These are phyloP conservation scores for Lachancea waltii DNA, from an alignment of 805 yeast genomes.

Conservation along the genomic window DNA sequence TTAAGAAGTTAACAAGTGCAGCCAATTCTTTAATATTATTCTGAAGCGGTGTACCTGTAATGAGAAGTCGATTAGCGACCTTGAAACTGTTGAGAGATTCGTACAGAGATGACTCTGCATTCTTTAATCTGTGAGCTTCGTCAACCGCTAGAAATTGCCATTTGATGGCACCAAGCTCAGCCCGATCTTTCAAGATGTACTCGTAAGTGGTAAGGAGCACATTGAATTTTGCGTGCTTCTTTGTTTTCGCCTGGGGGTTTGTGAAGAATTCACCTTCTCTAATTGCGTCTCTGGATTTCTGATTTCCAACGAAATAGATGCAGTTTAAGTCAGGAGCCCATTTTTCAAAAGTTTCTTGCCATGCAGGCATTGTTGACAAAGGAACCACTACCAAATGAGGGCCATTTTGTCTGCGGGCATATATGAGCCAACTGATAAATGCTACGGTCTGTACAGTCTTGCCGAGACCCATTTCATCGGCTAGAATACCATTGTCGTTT, in stretches of 20 bases:
- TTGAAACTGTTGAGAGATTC: slow-evolving; percentile 80
- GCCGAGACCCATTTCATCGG: slow-evolving; percentile 99
- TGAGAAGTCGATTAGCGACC: slow-evolving; percentile 75
- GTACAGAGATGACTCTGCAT: slow-evolving; percentile 87
- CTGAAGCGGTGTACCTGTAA: slow-evolving; percentile 97
- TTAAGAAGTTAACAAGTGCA: slow-evolving; percentile 86
- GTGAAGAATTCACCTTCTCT: slow-evolving; percentile 81
- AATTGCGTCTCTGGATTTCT: slow-evolving; percentile 73
- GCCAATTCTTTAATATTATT: slow-evolving; percentile 93
- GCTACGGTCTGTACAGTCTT: slow-evolving; percentile 96
- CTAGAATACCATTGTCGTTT: slow-evolving; percentile 93
- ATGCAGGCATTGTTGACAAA: slow-evolving; percentile 89
- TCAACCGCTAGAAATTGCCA: slow-evolving; percentile 99
- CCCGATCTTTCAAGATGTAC: slow-evolving; percentile 83
- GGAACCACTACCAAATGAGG: slow-evolving; percentile 97
- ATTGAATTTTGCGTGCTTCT: slow-evolving; percentile 77
- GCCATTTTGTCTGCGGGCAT: slow-evolving; percentile 94
- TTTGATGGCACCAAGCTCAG: slow-evolving; percentile 70
- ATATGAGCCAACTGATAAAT: slow-evolving; percentile 88
- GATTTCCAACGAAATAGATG: slow-evolving; percentile 88
- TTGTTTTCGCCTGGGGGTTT: slow-evolving; percentile 38
- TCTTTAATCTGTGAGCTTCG: slow-evolving; percentile 95
- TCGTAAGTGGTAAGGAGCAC: slow-evolving; percentile 93
- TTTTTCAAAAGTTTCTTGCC: slow-evolving; percentile 97
- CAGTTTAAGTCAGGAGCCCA: slow-evolving; percentile 98